Evolutionary conservation across 495 filamentous ascomycete genomes (phyloP).

Genomic region (Penicillium flavigenum): DNA sequence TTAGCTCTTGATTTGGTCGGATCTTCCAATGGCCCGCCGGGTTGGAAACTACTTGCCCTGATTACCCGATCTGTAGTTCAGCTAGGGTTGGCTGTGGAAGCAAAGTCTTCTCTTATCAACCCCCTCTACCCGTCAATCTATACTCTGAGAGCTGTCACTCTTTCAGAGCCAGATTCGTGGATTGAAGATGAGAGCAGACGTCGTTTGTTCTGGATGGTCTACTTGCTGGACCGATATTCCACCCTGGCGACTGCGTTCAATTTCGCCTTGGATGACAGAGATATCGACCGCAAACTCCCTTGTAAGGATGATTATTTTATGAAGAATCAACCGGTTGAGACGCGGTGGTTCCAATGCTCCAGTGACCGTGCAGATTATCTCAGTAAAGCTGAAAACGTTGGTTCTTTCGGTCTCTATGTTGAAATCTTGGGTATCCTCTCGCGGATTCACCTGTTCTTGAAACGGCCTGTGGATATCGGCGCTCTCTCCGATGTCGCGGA

Average conservation of each 20-base stretch:
- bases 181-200: conserved; percentile 84
- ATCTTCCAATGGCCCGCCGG: conserved; percentile 77
- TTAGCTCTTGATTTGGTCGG: conserved; percentile 76
- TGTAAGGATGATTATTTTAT: conserved; percentile 85
- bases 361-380: conserved; percentile 57
- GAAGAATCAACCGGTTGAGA: conserved; percentile 79
- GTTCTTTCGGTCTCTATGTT: conserved; percentile 80
- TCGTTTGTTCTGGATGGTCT: conserved; percentile 90
- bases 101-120: conserved; percentile 68
- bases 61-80: conserved; percentile 85
- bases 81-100: conserved; percentile 76
- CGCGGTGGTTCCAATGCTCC: conserved; percentile 68
- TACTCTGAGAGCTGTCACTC: conserved; percentile 74
- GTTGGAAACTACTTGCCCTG: conserved; percentile 84
- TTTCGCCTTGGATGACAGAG: conserved; percentile 81
- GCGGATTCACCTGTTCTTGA: conserved; percentile 80
- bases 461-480: conserved; percentile 83
- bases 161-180: conserved; percentile 79
- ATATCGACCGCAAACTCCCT: conserved; percentile 82
- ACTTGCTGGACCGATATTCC: conserved; percentile 82
- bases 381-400: conserved; percentile 75
- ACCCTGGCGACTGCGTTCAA: conserved; percentile 88
- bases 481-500: conserved; percentile 78
- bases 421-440: conserved; percentile 84
- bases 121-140: conserved; percentile 80